These are phyloP conservation scores for Ilyonectria mors-panacis DNA, from an alignment of 2,329 filamentous ascomycete genomes.

Conservation along the genomic window DNA sequence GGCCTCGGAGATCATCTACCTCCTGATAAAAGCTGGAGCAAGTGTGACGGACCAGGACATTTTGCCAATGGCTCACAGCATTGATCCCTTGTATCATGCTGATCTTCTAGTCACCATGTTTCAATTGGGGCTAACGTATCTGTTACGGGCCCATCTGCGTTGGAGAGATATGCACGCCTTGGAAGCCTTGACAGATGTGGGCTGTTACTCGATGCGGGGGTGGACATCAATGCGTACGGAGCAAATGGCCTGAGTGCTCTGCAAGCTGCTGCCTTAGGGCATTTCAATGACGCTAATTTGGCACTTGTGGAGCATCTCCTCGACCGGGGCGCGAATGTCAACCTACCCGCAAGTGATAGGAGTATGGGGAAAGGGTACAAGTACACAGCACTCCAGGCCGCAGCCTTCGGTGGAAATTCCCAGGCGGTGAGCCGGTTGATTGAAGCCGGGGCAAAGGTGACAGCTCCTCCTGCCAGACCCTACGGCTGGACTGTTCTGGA, in stretches of 20 bases:
- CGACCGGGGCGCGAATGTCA: conserved; percentile 3
- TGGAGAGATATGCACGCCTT: background rate
- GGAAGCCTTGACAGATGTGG: background rate
- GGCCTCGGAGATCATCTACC: background rate
- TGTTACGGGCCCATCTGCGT: background rate
- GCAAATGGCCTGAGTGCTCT: background rate
- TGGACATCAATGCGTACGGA: conserved; percentile 11
- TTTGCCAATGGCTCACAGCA: too few relatives aligned
- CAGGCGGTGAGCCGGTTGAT: conserved; percentile 7
- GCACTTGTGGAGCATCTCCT: conserved; percentile 8
- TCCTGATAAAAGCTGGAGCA: background rate
- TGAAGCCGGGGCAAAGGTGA: conserved; percentile 8
- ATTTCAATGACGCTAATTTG: background rate
- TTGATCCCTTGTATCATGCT: too few relatives aligned
- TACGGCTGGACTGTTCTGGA: background rate
- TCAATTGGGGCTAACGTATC: background rate
- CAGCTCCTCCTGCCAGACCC: background rate
- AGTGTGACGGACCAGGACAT: background rate
- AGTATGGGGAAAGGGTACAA: background rate
- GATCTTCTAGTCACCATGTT: background rate
- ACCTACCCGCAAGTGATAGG: conserved; percentile 1
- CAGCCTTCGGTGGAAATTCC: background rate
- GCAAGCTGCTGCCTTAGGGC: conserved; percentile 14
- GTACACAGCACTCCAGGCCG: conserved; percentile 12
- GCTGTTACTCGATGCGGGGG: background rate